Evolutionary conservation across 2,329 filamentous ascomycete genomes (phyloP).

Genomic region (Lachnellula subtilissima): DNA sequence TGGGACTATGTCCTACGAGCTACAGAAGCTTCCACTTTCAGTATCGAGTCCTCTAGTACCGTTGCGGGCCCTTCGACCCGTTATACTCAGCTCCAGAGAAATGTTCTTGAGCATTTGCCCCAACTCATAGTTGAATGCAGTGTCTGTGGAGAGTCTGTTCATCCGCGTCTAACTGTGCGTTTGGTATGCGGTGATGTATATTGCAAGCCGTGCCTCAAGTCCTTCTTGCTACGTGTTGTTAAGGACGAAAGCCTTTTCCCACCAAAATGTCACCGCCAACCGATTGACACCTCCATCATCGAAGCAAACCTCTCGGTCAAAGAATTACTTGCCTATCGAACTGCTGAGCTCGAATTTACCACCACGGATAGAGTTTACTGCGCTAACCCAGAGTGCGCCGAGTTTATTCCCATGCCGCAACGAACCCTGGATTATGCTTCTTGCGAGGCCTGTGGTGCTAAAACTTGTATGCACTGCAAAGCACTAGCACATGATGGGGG

Average conservation of each 20-base stretch:
- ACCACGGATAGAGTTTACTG: slow-evolving; percentile 23
- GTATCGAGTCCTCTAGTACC: slow-evolving; percentile 11
- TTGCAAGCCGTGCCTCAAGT: slow-evolving; percentile 24
- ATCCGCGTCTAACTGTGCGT: slow-evolving; percentile 20
- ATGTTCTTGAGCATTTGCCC: slow-evolving; percentile 20
- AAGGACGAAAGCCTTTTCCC: slow-evolving; percentile 24
- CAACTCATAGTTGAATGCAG: slow-evolving; percentile 22
- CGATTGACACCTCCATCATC: slow-evolving; percentile 19
- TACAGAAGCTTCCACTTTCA: slow-evolving; percentile 18
- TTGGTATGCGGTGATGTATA: slow-evolving; percentile 21
- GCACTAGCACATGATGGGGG: slow-evolving; percentile 13
- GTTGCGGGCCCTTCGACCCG: slow-evolving; percentile 14
- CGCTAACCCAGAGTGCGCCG: slow-evolving; percentile 14
- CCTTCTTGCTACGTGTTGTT: slow-evolving; percentile 19
- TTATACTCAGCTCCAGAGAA: slow-evolving; percentile 15
- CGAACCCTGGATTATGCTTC: slow-evolving; percentile 11
- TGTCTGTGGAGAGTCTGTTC: slow-evolving; percentile 18
- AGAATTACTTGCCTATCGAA: slow-evolving; percentile 16
- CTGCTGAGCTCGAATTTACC: slow-evolving; percentile 18
- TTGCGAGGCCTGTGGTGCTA: slow-evolving; percentile 11
- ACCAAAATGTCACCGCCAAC: slow-evolving; percentile 19
- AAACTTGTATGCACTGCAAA: slow-evolving; percentile 19
- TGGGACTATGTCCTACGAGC: slow-evolving; percentile 18
- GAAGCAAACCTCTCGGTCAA: slow-evolving; percentile 18
- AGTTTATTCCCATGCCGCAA: slow-evolving; percentile 14